These are phyloP conservation scores for Ehretia macrophylla DNA, from an alignment of 257 asterid species.

Conservation along the genomic window DNA sequence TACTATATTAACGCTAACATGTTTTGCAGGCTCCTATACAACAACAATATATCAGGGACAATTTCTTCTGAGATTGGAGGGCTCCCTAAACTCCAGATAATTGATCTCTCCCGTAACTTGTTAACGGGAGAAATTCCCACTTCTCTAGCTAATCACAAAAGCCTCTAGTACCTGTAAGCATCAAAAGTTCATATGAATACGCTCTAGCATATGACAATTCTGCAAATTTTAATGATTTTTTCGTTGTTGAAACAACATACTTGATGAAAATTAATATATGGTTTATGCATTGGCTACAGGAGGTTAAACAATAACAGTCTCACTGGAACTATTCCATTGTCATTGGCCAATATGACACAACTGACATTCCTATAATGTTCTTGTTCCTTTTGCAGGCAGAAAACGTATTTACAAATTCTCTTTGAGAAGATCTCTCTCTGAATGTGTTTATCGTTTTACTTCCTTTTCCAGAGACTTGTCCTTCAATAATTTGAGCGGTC, in stretches of 20 bases:
- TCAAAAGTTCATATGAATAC: neutral
- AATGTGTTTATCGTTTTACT: slow-evolving; percentile 5
- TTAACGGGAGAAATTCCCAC: slow-evolving; percentile 69
- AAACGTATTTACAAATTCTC: neutral
- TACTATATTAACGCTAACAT: no score
- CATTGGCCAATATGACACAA: slow-evolving; percentile 70
- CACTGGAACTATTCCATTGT: slow-evolving; percentile 66
- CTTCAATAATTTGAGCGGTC: slow-evolving; percentile 86
- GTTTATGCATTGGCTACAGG: slow-evolving; percentile 45
- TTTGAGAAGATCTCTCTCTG: slow-evolving; percentile 13
- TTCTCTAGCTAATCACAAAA: slow-evolving; percentile 54
- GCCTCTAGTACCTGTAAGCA: slow-evolving; percentile 76
- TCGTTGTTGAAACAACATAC: neutral
- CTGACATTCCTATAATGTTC: slow-evolving; percentile 66
- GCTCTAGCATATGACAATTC: neutral
- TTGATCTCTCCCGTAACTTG: slow-evolving; percentile 73
- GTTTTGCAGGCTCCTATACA: slow-evolving; percentile 62
- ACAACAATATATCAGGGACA: slow-evolving; percentile 67
- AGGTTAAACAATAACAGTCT: slow-evolving; percentile 83
- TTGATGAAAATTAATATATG: neutral
- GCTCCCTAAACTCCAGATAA: slow-evolving; percentile 60
- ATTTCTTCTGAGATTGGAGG: slow-evolving; percentile 74
- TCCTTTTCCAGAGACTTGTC: slow-evolving; percentile 70
- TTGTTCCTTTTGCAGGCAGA: slow-evolving; percentile 11
- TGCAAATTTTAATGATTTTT: neutral